A percentile compares a stretch with the other conserved stretches of the same genome.
These are phyloP conservation scores for Podaxis carcinomalis DNA, from an alignment of 768 basidiomycete genomes.

Conservation along the genomic window DNA sequence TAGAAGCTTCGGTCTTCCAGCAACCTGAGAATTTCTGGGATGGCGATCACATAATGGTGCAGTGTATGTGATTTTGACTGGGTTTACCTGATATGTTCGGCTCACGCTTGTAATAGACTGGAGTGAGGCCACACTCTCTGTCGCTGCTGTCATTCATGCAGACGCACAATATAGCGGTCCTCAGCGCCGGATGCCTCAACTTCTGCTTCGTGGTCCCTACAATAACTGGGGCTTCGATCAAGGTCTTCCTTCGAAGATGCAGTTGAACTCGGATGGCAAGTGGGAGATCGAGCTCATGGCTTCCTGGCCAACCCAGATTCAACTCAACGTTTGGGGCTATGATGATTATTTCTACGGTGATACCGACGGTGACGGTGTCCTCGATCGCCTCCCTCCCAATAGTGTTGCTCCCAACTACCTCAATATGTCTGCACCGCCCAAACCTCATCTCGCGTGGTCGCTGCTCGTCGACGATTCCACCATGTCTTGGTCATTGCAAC, in stretches of 20 bases:
- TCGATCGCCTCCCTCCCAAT: slow-evolving; percentile 91
- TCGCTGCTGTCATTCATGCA: slow-evolving; percentile 70
- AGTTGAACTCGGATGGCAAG: slow-evolving; percentile 51
- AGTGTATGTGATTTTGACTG: slow-evolving; percentile 52
- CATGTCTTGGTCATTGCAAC: slow-evolving; percentile 73
- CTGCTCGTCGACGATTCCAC: slow-evolving; percentile 74
- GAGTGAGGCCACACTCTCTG: slow-evolving; percentile 60
- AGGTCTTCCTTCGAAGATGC: slow-evolving; percentile 71
- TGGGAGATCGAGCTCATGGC: slow-evolving; percentile 92
- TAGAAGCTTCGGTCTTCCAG: slow-evolving; percentile 56
- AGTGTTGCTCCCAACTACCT: slow-evolving; percentile 80
- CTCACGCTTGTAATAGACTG: slow-evolving; percentile 51
- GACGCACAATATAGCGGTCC: slow-evolving; percentile 56
- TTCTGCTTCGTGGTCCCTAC: slow-evolving; percentile 85
- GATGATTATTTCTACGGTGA: slow-evolving; percentile 95
- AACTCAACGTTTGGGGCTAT: slow-evolving; percentile 87
- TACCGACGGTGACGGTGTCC: slow-evolving; percentile 76
- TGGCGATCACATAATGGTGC: slow-evolving; percentile 83
- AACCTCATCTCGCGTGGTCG: slow-evolving; percentile 86
- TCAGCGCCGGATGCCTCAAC: slow-evolving; percentile 78
- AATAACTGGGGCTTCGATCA: slow-evolving; percentile 91
- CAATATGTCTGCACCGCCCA: slow-evolving; percentile 88
- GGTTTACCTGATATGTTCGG: neutral
- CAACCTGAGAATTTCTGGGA: slow-evolving; percentile 61
- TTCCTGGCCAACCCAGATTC: slow-evolving; percentile 84